phyloP scores from a whole-genome alignment of 805 yeast species.

The Saccharomycopsis vini region DNA sequence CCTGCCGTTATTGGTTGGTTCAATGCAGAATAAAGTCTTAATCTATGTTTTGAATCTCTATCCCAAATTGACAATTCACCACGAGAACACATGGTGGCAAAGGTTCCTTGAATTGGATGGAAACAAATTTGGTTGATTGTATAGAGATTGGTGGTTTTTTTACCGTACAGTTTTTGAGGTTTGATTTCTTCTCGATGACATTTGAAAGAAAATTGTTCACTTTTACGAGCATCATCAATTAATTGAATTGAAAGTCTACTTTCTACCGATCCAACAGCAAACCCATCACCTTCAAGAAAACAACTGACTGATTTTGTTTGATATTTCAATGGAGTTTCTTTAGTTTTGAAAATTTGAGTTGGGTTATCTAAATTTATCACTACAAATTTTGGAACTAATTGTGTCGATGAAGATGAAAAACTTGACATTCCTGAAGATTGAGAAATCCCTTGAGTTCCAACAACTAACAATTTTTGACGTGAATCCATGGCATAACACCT shows the following conservation, averaged over 20 bases:
- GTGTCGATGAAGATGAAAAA: too few relatives aligned
- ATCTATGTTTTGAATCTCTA: conserved; percentile 79
- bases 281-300: conserved; percentile 88
- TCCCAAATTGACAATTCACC: conserved; percentile 96
- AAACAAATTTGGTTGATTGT: conserved; percentile 69
- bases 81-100: conserved; percentile 90
- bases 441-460: conserved; percentile 72
- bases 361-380: conserved; percentile 79
- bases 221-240: conserved; percentile 60
- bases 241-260: conserved; percentile 95
- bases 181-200: conserved; percentile 51
- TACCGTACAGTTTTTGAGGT: conserved; percentile 30
- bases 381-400: conserved; percentile 52
- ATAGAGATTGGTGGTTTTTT: conserved; percentile 63
- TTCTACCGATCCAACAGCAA: conserved; percentile 86
- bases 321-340: conserved; percentile 74
- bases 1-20: conserved; percentile 65
- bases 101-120: conserved; percentile 87
- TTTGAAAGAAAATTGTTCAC: conserved; percentile 88
- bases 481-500: conserved; percentile 86
- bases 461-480: conserved; percentile 71
- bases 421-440: too few relatives aligned
- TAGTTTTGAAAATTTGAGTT: conserved; percentile 64
- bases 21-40: conserved; percentile 67
- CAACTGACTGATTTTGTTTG: conserved; percentile 81